Evolutionary conservation across 1,284 basidiomycete species (phyloP), one percentile per base, ranked within the genome.

Genomic region (Puccinia coronata): DNA sequence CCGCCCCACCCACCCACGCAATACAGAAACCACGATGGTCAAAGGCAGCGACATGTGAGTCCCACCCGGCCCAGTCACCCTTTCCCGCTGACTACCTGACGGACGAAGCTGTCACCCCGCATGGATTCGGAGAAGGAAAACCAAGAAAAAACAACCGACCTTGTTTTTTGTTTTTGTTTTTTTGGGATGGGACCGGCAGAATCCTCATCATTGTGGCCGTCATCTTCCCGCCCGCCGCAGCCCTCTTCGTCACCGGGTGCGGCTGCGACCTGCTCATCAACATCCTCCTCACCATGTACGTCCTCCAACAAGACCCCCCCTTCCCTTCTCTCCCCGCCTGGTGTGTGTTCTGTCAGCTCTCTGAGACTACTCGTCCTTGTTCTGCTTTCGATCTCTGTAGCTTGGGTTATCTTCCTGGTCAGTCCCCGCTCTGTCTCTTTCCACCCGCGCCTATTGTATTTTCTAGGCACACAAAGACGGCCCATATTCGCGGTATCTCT

Each of bases 171-270:
- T 55, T 79, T 34, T 71, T 61, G 71, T 25, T 18, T 67, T 59
- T 31, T 31, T n/a, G 18, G 1, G 39, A 2, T 20, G 2, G n/a
- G n/a, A n/a, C n/a, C n/a, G 18, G 20, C 55, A 73, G 70, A 31
- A 63, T 74, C 28, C 59, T 79, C 49, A 73, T 73, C 28, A 31
- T 82, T 90, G 90, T 93, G 81, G 92, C 93, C 23, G 93, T 96
- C 85, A 84, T 89, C 83, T 88, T 88, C 86, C 88, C 88, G 2
- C 88, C 88, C 34, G 87, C 87, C 2, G 87, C 92, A 0, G 92
- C 90, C 11, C 90, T 88, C 0, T 90, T 93, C 85, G 88, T 94
- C 83, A 91, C 92, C 0, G 92, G 92, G 34, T 93, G 92, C 86
- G 89, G 89, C 80, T 92, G 91, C 84, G 59, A 75, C 47, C 88